Evolutionary conservation across 78 protist species (phyloP).

Genomic region (Polysphondylium violaceum): DNA sequence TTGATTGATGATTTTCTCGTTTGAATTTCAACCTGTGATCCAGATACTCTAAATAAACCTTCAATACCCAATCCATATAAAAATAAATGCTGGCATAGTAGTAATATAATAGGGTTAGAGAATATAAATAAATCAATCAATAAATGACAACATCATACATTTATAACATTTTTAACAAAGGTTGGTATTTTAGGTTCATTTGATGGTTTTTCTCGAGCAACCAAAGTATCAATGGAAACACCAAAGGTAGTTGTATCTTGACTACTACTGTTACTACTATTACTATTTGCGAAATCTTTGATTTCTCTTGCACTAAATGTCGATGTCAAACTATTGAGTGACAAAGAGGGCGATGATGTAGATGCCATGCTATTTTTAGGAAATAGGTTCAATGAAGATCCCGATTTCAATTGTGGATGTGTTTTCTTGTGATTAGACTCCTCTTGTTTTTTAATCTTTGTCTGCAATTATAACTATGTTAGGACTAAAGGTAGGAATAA

Average conservation of each 20-base stretch:
- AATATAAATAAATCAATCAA: not conserved
- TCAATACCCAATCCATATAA: conserved; percentile 57
- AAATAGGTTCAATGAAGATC: not conserved
- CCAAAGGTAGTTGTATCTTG: conserved; percentile 23
- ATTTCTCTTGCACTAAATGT: too few species aligned
- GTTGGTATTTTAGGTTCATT: conserved; percentile 19
- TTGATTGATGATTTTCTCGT: conserved; percentile 11
- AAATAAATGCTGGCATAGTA: conserved; percentile 32
- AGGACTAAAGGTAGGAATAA: not conserved
- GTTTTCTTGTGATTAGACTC: conserved; percentile 5
- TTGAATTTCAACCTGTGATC: conserved; percentile 33
- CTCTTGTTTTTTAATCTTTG: conserved; percentile 17
- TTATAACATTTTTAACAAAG: conserved; percentile 21
- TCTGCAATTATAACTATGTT: not conserved
- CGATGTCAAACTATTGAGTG: not conserved
- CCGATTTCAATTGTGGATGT: not conserved
- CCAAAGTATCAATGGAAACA: conserved; percentile 11
- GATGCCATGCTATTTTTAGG: not conserved
- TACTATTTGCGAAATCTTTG: not conserved
- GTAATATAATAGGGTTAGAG: not conserved
- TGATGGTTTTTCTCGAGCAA: conserved; percentile 1
- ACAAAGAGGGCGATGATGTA: conserved; percentile 15
- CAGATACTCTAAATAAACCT: conserved; percentile 54
- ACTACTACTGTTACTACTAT: not conserved
- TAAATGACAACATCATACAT: not conserved